phyloP scores from a whole-genome alignment of 2,329 filamentous ascomycete species.

The Hortaea werneckii region DNA sequence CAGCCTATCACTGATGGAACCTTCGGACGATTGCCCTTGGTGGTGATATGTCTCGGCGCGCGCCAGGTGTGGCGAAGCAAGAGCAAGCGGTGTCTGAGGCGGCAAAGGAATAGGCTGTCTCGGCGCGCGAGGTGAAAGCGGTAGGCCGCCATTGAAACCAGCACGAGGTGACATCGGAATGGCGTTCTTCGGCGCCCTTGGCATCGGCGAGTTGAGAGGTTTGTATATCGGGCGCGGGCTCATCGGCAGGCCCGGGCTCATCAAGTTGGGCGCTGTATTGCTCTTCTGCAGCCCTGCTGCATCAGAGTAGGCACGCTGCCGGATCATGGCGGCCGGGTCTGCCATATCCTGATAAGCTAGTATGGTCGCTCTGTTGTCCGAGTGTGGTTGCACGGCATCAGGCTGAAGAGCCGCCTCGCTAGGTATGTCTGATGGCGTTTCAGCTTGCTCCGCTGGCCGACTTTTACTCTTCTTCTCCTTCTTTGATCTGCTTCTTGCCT shows the following conservation, averaged over 20 bases:
- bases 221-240: conserved; percentile 53
- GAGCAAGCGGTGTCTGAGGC: conserved; percentile 56
- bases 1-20: conserved; percentile 12
- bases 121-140: conserved; percentile 62
- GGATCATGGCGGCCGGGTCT: conserved; percentile 18
- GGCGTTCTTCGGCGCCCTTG: conserved; percentile 48
- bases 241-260: conserved; percentile 54
- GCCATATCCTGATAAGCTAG: conserved; percentile 4
- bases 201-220: conserved; percentile 49
- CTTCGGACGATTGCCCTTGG: conserved; percentile 14
- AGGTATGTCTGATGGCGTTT: conserved; percentile 2
- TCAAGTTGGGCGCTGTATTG: conserved; percentile 36
- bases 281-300: conserved; percentile 16
- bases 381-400: conserved; percentile 4
- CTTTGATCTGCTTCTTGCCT: conserved; percentile 62
- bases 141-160: conserved; percentile 37
- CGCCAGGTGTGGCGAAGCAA: conserved; percentile 41
- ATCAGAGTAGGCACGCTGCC: conserved; percentile 19
- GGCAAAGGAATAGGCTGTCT: conserved; percentile 64
- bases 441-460: conserved; percentile 20
- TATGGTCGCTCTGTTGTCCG: background rate
- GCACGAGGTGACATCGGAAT: conserved; percentile 59
- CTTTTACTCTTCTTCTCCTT: conserved; percentile 54
- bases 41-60: conserved; percentile 28
- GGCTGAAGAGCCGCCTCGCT: conserved; percentile 4